Evolutionary conservation across 225 moss, liverwort and hornwort species (phyloP), one percentile per base, ranked within the genome.

Genomic region (Physcomitrellopsis africana): DNA sequence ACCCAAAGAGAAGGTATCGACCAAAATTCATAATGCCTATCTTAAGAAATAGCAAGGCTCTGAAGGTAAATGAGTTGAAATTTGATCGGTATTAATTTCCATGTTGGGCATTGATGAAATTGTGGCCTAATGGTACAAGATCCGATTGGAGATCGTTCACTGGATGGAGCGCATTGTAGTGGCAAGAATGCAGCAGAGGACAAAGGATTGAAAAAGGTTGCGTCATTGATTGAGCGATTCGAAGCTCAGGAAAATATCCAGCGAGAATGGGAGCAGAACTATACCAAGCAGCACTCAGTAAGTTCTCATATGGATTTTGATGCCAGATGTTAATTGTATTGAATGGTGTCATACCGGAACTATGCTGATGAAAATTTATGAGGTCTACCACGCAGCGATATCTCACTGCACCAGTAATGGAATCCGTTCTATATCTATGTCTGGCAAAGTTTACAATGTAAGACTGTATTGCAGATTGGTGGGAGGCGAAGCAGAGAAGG

Each of bases 231-330:
- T 48, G 87, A 87, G 74, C 73, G 73, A 47, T 87, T 81, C 18
- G 84, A 87, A 79, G 62, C 84, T 59, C 81, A 87, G 41, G 81
- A 84, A 58, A 81, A 23, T 70, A 66, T 48, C 27, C 81, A 84
- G 27, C 73, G 70, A 18, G 81, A 76, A 68, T 77, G 73, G 76
- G 79, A 87, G 63, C 66, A 77, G 67, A 75, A 70, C 64, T 72
- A 80, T 23, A n/a, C 55, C 23, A 81, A 72, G 72, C 76, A 76
- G 15, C 79, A 72, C 67, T 76, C 55, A 76, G 85, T 85, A 73
- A 22, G 60, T 18, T 27, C 13, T 42, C 53, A 46, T 57, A 22
- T 68, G 67, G 43, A 27, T 41, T 16, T 44, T 44, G 14, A 68
- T 46, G 10, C 26, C 26, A 67, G 9, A 48, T 17, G 42, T 43